These are phyloP conservation scores for Fomitopsis pulvina DNA, from an alignment of 768 basidiomycete species.

Conservation along the genomic window DNA sequence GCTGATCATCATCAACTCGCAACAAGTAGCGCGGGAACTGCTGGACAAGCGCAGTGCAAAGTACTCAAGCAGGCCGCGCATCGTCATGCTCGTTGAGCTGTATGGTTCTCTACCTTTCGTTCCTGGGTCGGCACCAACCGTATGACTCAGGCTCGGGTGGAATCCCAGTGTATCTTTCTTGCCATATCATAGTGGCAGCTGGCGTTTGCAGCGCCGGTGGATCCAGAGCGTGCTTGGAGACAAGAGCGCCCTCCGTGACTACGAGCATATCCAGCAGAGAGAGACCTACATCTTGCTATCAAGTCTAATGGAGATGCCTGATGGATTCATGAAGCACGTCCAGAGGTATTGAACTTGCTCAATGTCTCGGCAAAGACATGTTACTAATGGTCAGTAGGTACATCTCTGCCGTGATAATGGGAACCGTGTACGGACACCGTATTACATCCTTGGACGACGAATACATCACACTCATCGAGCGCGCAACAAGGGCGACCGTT, in stretches of 20 bases:
- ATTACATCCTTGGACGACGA: constrained; percentile 24
- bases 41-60: constrained; percentile 3
- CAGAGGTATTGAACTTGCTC: constrained; percentile 5
- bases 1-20: constrained; percentile 1
- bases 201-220: constrained; percentile 22
- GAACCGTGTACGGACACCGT: constrained; percentile 27
- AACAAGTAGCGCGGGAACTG: constrained; percentile 1
- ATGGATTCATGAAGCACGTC: constrained; percentile 20
- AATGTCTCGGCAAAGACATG: not conserved
- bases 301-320: constrained; percentile 22
- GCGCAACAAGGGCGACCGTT: constrained; percentile 18
- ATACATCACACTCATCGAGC: constrained; percentile 23
- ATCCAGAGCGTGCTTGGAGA: constrained; percentile 20
- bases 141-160: constrained; percentile 14
- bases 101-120: not conserved
- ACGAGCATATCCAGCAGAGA: constrained; percentile 17
- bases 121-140: not conserved
- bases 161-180: constrained; percentile 10
- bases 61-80: constrained; percentile 2
- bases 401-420: constrained; percentile 23
- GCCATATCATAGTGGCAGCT: constrained; percentile 19
- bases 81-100: not conserved
- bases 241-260: constrained; percentile 6
- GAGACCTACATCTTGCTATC: constrained; percentile 21
- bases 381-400: constrained; percentile 13